These are phyloP conservation scores for Metschnikowia shivogae DNA, from an alignment of 805 yeast species.

Conservation along the genomic window DNA sequence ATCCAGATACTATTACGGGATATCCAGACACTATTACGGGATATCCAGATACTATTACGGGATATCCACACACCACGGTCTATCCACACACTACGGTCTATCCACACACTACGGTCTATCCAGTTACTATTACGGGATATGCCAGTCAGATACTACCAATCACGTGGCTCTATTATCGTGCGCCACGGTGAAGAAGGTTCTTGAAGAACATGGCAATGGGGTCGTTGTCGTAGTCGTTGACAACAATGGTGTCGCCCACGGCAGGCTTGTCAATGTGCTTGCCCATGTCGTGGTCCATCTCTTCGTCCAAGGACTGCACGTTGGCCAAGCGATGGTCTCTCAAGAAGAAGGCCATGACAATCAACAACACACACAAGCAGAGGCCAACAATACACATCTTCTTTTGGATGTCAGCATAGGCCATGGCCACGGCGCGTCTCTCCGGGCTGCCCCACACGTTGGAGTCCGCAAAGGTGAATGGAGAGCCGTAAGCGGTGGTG, in stretches of 20 bases:
- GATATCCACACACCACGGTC: no score
- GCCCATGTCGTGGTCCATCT: constrained; percentile 16
- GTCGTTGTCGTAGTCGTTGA: constrained; percentile 18
- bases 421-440: constrained; percentile 51
- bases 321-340: constrained; percentile 48
- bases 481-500: constrained; percentile 42
- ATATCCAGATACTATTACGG: no score
- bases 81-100: no score
- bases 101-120: no score
- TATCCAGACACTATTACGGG: no score
- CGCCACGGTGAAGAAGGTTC: constrained; percentile 7
- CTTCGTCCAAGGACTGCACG: constrained; percentile 28
- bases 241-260: constrained; percentile 14
- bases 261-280: constrained; percentile 11
- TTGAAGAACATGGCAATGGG: constrained; percentile 15
- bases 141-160: not conserved
- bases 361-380: constrained; percentile 51
- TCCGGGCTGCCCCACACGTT: constrained; percentile 63
- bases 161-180: constrained; percentile 2
- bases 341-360: constrained; percentile 44
- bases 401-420: constrained; percentile 59
- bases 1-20: no score
- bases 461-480: constrained; percentile 44
- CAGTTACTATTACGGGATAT: no score
- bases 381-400: constrained; percentile 53